phyloP scores from a whole-genome alignment of 441 rosid genomes.

The Adansonia rubrostipa region DNA sequence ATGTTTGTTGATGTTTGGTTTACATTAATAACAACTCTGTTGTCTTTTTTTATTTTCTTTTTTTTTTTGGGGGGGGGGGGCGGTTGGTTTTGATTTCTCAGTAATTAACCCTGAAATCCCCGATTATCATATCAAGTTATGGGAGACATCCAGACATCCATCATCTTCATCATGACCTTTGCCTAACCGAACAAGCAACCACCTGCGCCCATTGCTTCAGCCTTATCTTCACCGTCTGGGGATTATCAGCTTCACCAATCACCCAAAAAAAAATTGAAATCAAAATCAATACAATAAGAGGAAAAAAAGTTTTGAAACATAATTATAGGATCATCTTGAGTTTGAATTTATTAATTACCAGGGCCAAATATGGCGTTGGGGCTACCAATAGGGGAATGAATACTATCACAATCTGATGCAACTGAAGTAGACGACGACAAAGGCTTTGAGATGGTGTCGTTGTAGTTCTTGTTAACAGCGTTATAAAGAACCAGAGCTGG shows the following conservation, averaged over 20 bases:
- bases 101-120: slow-evolving; percentile 4
- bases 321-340: background rate
- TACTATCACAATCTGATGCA: slow-evolving; percentile 39
- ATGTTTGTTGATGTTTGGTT: slow-evolving; percentile 34
- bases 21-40: slow-evolving; percentile 31
- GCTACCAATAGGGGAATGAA: slow-evolving; percentile 46
- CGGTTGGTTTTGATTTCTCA: background rate
- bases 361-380: slow-evolving; percentile 44
- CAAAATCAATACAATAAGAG: too few relatives aligned
- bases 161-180: too few relatives aligned
- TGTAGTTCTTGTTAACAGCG: slow-evolving; percentile 58
- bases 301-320: too few relatives aligned
- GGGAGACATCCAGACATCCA: background rate
- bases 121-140: background rate
- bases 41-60: slow-evolving; percentile 8
- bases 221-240: slow-evolving; percentile 62
- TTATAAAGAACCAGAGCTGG: slow-evolving; percentile 65
- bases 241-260: slow-evolving; percentile 49
- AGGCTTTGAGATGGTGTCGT: slow-evolving; percentile 50
- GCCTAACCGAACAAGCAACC: slow-evolving; percentile 31
- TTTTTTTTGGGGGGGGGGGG: background rate
- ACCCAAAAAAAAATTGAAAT: too few relatives aligned
- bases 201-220: slow-evolving; percentile 71
- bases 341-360: slow-evolving; percentile 34
- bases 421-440: slow-evolving; percentile 10